Conservation (phyloP, 371 early-diverging fungal genomes). For the Mortierella sp. region DNA sequence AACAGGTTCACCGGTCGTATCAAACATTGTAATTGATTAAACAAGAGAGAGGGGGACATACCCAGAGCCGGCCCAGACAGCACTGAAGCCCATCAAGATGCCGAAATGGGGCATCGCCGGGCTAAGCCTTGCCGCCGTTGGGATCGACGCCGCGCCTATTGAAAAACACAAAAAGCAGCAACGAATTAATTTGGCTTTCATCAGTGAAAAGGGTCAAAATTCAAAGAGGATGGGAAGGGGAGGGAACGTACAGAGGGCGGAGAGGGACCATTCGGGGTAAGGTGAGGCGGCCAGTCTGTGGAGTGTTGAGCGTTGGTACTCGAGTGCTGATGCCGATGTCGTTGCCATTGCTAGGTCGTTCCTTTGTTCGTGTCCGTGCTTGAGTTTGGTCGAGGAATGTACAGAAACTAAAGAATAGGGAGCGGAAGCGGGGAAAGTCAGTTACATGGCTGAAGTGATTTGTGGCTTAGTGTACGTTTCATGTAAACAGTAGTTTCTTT, state of each 20-base stretch:
- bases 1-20: background rate
- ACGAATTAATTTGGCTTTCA: background rate
- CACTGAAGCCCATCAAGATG: slow-evolving; percentile 50
- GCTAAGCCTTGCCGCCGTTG: slow-evolving; percentile 25
- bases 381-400: background rate
- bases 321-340: slow-evolving; percentile 17
- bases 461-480: slow-evolving; percentile 18
- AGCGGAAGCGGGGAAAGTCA: background rate
- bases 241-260: slow-evolving; percentile 34
- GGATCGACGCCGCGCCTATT: slow-evolving; percentile 39
- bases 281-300: slow-evolving; percentile 40
- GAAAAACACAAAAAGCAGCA: background rate
- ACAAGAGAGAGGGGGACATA: background rate
- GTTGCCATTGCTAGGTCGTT: background rate
- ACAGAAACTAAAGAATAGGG: background rate
- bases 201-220: background rate
- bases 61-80: slow-evolving; percentile 47
- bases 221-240: background rate
- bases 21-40: background rate
- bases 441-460: too few relatives aligned
- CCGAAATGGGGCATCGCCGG: slow-evolving; percentile 51
- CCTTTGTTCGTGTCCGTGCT: background rate
- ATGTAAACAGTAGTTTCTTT: slow-evolving; percentile 3
- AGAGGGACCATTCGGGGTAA: slow-evolving; percentile 52
- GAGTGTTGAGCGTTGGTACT: slow-evolving; percentile 36